Evolutionary conservation across 441 rosid genomes (phyloP).

Genomic region (Mallotus repandus): DNA sequence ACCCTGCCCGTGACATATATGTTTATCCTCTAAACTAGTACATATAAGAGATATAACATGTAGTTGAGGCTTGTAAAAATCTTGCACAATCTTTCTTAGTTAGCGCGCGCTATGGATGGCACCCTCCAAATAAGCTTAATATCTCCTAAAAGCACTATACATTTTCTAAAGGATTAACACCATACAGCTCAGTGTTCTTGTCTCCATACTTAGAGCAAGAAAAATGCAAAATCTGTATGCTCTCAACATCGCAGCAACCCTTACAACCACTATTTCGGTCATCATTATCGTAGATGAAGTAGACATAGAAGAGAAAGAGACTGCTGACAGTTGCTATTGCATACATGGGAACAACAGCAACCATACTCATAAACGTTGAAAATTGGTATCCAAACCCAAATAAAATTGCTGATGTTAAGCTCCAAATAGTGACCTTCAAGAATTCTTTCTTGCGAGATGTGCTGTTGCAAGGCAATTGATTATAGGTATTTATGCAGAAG

Average conservation of each 20-base stretch:
- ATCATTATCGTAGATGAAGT: background rate
- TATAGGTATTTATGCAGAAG: background rate
- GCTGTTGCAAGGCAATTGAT: background rate
- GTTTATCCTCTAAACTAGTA: no score
- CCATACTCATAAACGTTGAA: slow-evolving; percentile 1
- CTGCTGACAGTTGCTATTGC: slow-evolving; percentile 3
- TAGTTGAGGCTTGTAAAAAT: no score
- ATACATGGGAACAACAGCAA: background rate
- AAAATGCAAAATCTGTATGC: background rate
- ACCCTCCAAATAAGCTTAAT: no score
- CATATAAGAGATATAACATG: no score
- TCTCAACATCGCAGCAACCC: background rate
- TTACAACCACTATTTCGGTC: background rate
- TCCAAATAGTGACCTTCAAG: slow-evolving; percentile 6
- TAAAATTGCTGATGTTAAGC: background rate
- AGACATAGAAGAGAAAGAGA: background rate
- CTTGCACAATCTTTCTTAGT: no score
- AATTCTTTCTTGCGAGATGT: slow-evolving; percentile 1
- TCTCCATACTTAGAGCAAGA: no score
- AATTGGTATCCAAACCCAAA: slow-evolving; percentile 15
- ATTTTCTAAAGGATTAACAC: no score
- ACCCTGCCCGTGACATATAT: no score
- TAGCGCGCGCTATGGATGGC: no score
- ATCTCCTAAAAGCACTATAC: no score
- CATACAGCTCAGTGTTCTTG: no score